These are phyloP conservation scores for Chlorella sp. DNA, from an alignment of 139 green algal genomes.

Conservation along the genomic window DNA sequence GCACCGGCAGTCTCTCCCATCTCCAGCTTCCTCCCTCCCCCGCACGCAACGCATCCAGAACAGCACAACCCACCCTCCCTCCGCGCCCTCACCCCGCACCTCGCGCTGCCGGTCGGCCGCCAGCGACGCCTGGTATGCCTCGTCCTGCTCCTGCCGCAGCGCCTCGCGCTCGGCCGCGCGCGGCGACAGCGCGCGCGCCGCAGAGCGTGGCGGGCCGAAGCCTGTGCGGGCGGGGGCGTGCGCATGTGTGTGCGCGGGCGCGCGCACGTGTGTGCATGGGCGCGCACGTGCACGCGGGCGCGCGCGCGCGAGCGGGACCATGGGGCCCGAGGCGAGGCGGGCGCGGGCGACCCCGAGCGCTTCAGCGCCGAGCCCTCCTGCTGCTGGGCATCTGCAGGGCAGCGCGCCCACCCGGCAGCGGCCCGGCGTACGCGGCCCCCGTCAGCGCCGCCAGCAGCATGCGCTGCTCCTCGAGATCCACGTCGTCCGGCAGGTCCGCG, in stretches of 20 bases:
- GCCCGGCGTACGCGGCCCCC: constrained; percentile 30
- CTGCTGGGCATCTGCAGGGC: not conserved
- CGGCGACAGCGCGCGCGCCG: constrained; percentile 18
- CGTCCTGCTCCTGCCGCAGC: constrained; percentile 40
- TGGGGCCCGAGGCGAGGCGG: too few relatives aligned
- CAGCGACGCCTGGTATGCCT: constrained; percentile 19
- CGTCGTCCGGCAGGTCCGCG: constrained; percentile 23
- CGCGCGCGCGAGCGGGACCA: too few relatives aligned
- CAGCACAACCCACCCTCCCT: too few relatives aligned
- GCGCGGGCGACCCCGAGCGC: not conserved
- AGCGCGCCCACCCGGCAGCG: constrained; percentile 1
- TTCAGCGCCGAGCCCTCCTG: not conserved
- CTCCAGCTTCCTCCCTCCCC: too few relatives aligned
- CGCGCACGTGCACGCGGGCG: too few relatives aligned
- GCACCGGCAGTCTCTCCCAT: too few relatives aligned
- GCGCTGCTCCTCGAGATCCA: constrained; percentile 45
- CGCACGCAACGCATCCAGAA: too few relatives aligned
- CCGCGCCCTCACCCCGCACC: too few relatives aligned
- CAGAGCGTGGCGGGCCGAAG: constrained; percentile 10
- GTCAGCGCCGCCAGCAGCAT: constrained; percentile 45
- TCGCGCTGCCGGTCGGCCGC: too few relatives aligned
- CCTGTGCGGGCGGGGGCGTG: too few relatives aligned
- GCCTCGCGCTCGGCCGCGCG: constrained; percentile 25
- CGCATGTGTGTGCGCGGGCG: too few relatives aligned
- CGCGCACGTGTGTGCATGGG: too few relatives aligned